Evolutionary conservation across 345 rosid species (phyloP).

Genomic region (Citropsis articulata): DNA sequence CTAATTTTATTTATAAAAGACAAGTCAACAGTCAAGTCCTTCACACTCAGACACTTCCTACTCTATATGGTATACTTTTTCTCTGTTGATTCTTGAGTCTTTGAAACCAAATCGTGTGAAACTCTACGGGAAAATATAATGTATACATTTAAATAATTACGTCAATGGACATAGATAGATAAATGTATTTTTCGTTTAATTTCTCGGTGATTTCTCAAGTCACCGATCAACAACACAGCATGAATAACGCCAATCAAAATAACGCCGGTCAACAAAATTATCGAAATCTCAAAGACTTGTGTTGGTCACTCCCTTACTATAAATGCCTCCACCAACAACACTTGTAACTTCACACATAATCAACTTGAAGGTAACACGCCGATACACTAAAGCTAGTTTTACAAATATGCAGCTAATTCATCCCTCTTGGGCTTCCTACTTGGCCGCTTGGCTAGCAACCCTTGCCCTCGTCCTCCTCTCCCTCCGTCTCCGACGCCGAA

Average conservation of each 20-base stretch:
- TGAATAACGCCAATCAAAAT: neutral
- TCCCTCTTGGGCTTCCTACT: conserved; percentile 23
- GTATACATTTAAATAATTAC: neutral
- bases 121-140: neutral
- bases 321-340: neutral
- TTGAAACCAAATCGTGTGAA: too few species aligned
- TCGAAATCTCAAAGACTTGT: neutral
- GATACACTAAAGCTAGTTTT: neutral
- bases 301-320: neutral
- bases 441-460: conserved; percentile 31
- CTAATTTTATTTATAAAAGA: neutral
- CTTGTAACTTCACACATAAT: neutral
- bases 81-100: too few species aligned
- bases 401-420: conserved; percentile 17
- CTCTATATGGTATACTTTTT: too few species aligned
- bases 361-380: neutral
- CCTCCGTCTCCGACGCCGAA: conserved; percentile 26
- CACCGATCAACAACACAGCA: neutral
- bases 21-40: neutral
- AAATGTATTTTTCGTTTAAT: neutral
- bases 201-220: neutral
- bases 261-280: neutral
- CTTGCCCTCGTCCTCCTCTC: conserved; percentile 34
- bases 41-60: too few species aligned
- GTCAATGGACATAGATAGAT: too few species aligned